phyloP scores from a whole-genome alignment of 129 eudicot genomes.

The Pseudognaphalium luteoalbum region DNA sequence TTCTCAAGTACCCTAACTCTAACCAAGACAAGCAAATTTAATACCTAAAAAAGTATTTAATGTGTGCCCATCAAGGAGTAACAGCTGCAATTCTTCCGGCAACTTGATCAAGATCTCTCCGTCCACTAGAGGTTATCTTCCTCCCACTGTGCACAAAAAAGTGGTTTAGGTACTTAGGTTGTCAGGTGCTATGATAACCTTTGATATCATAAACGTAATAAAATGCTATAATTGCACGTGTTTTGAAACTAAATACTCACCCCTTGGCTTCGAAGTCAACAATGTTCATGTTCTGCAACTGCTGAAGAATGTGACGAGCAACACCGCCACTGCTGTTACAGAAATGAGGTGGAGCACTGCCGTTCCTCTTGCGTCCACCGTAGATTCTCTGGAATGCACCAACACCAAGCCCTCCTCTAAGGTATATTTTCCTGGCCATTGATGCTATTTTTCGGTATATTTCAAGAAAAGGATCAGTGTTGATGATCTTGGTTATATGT shows the following conservation, averaged over 20 bases:
- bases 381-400: constrained; percentile 71
- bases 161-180: neutral
- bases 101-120: constrained; percentile 55
- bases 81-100: constrained; percentile 47
- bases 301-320: constrained; percentile 75
- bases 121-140: constrained; percentile 46
- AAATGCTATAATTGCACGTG: neutral
- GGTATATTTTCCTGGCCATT: constrained; percentile 65
- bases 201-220: neutral
- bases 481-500: neutral
- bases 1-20: constrained; percentile 23
- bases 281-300: constrained; percentile 57
- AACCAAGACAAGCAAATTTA: constrained; percentile 10
- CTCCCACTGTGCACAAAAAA: constrained; percentile 36
- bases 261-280: constrained; percentile 59
- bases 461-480: neutral
- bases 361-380: constrained; percentile 83
- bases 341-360: constrained; percentile 71
- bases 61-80: constrained; percentile 32
- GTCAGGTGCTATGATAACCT: too few relatives aligned
- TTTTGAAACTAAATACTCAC: constrained; percentile 35
- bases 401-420: constrained; percentile 75
- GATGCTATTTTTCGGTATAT: constrained; percentile 43
- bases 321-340: constrained; percentile 67
- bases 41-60: constrained; percentile 18